phyloP scores from a whole-genome alignment of 345 rosid genomes.

The Angophora floribunda region DNA sequence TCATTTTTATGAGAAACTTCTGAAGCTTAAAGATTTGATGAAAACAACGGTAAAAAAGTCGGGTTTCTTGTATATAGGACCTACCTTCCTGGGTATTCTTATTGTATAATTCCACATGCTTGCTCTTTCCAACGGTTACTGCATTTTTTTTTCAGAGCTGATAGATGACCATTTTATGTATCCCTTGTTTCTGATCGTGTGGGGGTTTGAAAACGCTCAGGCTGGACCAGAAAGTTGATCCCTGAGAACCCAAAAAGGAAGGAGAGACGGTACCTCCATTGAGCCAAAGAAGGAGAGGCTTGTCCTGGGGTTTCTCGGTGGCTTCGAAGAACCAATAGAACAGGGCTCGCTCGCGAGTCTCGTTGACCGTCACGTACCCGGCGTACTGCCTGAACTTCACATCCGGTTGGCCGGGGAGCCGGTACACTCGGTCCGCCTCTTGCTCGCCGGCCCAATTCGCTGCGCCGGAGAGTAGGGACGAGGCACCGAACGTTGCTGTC shows the following conservation, averaged over 20 bases:
- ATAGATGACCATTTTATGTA: neutral
- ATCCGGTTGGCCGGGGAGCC: slow-evolving; percentile 62
- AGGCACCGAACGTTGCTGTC: neutral
- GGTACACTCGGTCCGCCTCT: slow-evolving; percentile 40
- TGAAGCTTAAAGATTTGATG: slow-evolving; percentile 72
- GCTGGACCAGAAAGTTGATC: slow-evolving; percentile 7
- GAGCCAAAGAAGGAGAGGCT: slow-evolving; percentile 75
- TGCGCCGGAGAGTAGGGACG: neutral
- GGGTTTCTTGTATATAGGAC: neutral
- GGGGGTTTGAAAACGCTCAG: slow-evolving; percentile 18
- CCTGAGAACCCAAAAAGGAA: neutral
- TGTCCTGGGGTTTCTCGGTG: slow-evolving; percentile 16
- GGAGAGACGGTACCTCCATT: slow-evolving; percentile 50
- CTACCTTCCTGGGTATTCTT: neutral
- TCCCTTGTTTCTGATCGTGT: neutral
- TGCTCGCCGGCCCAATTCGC: slow-evolving; percentile 5
- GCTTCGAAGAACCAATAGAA: slow-evolving; percentile 90
- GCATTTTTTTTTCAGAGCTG: neutral
- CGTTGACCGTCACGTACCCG: slow-evolving; percentile 71
- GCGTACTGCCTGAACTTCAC: slow-evolving; percentile 67
- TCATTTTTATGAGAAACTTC: slow-evolving; percentile 83
- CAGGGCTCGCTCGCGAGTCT: slow-evolving; percentile 64
- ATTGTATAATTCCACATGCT: neutral
- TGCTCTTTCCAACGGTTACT: neutral
- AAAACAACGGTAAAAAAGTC: slow-evolving; percentile 49